Evolutionary conservation across 1,284 basidiomycete genomes (phyloP), one percentile per base, ranked within the genome.

Genomic region (Rhizoctonia solani): DNA sequence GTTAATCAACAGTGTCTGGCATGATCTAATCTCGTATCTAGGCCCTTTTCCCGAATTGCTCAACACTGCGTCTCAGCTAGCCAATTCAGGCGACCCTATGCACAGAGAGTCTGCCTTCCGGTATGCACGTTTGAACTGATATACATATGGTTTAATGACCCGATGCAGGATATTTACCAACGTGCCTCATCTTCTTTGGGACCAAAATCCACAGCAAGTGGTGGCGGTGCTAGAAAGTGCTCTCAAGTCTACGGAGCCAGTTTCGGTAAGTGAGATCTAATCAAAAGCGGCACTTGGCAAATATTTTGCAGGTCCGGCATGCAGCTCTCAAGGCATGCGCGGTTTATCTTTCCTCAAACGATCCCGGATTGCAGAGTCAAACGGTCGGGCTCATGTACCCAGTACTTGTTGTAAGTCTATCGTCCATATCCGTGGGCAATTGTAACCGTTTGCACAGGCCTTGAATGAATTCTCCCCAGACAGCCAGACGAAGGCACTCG

Each of bases 31-130:
- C 49, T 23, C 25, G 30, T 21, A 9, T 30, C 32, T 42, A 70
- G 68, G 70, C 16, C 89, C 89, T 1, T 92, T 90, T 88, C 89
- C 89, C 73, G 85, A 86, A 1, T 79, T 92, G 1, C 88, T 90
- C 74, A 84, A 82, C 16, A 0, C 87, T 87, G 68, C 81, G 82
- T 0, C 90, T 89, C 72, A 80, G 76, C 21, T 71, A 69, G 80
- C 83, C 0, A 82, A 85, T 54, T 75, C 73, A 39, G 71, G 77
- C 1, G 80, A 80, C 54, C 75, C 70, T 70, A 76, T 66, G 72
- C 77, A 75, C n/a, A 79, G 85, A 66, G 85, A 87, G 71, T 81
- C 79, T 71, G 85, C 86, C 1, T 90, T 83, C 73, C 76, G 84
- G 59, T 53, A 39, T 21, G 49, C 16, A 4, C 23, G 21, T 30